Evolutionary conservation across 148 eudicot species (phyloP).

Genomic region (Vaccinium corymbosum): DNA sequence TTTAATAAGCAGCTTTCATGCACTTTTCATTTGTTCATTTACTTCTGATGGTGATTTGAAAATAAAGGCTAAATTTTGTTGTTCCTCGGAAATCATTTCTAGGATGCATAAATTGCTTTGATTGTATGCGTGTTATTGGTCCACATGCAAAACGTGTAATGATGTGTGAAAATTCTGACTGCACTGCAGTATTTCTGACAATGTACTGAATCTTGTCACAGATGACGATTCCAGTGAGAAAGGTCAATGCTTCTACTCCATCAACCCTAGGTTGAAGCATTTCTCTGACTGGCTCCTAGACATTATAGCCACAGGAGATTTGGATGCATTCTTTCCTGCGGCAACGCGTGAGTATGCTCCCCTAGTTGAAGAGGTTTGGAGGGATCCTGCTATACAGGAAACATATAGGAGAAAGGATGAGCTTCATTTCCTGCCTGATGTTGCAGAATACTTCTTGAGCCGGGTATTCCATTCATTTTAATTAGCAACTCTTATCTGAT

Average conservation of each 20-base stretch:
- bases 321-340: slow-evolving; percentile 97
- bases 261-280: slow-evolving; percentile 86
- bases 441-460: slow-evolving; percentile 89
- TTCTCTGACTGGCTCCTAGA: slow-evolving; percentile 96
- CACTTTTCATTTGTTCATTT: not conserved
- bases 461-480: slow-evolving; percentile 49
- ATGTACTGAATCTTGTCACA: slow-evolving; percentile 22
- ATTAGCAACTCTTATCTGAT: not conserved
- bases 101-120: not conserved
- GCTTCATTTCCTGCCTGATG: slow-evolving; percentile 94
- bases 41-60: slow-evolving; percentile 5
- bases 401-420: slow-evolving; percentile 79
- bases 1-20: not conserved
- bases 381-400: slow-evolving; percentile 90
- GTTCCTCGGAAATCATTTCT: not conserved
- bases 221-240: slow-evolving; percentile 43
- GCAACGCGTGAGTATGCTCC: slow-evolving; percentile 98
- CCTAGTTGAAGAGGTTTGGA: slow-evolving; percentile 96
- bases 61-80: not conserved
- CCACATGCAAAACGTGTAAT: not conserved
- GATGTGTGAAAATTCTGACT: not conserved
- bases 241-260: slow-evolving; percentile 55
- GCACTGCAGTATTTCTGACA: not conserved
- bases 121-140: not conserved
- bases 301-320: slow-evolving; percentile 94